Evolutionary conservation across 345 rosid genomes (phyloP).

Genomic region (Eutrema japonicum): DNA sequence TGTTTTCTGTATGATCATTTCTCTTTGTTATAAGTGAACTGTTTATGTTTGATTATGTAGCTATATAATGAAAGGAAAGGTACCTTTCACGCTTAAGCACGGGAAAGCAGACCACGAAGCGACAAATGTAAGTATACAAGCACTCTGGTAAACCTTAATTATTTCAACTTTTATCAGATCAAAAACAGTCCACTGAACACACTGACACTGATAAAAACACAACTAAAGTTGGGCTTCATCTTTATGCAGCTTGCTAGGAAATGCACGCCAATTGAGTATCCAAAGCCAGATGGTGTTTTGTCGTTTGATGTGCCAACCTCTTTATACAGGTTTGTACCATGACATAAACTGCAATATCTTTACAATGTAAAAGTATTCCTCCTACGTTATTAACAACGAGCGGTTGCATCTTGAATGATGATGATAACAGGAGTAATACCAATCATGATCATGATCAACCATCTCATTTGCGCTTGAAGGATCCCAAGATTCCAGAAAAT

Average conservation of each 20-base stretch:
- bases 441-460: constrained; percentile 97
- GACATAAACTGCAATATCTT: not conserved
- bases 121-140: constrained; percentile 62
- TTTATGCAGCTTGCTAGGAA: constrained; percentile 64
- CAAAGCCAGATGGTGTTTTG: constrained; percentile 83
- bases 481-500: constrained; percentile 67
- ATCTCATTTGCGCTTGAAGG: constrained; percentile 76
- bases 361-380: not conserved
- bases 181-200: constrained; percentile 12
- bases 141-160: not conserved
- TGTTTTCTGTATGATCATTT: constrained; percentile 16
- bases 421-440: constrained; percentile 79
- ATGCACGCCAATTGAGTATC: constrained; percentile 71
- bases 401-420: constrained; percentile 14
- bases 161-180: not conserved
- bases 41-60: constrained; percentile 50
- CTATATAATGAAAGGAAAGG: constrained; percentile 77
- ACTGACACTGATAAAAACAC: not conserved
- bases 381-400: not conserved
- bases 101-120: constrained; percentile 93
- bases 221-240: not conserved
- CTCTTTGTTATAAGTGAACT: constrained; percentile 16
- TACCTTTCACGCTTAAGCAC: constrained; percentile 77
- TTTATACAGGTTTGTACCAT: constrained; percentile 71
- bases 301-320: constrained; percentile 92